Percentiles rank a stretch among this genome's conserved stretches.
These are phyloP conservation scores for Peniophora sp. DNA, from an alignment of 1,284 basidiomycete species.

Conservation along the genomic window DNA sequence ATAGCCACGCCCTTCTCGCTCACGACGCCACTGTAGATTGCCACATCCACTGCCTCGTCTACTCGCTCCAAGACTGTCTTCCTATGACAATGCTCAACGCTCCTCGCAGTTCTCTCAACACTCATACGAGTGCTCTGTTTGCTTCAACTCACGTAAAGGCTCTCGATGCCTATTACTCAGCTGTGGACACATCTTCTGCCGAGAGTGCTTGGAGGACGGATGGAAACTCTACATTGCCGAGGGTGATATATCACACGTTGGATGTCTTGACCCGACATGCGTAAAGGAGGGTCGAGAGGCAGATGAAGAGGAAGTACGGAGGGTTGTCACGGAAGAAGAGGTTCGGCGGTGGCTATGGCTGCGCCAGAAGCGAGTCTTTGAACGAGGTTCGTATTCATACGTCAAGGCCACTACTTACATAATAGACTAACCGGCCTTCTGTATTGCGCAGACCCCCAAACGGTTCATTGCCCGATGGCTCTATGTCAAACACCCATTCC, in stretches of 20 bases:
- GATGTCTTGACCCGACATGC: slow-evolving; percentile 68
- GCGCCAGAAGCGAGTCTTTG: slow-evolving; percentile 55
- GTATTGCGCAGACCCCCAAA: slow-evolving; percentile 66
- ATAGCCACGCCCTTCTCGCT: slow-evolving; percentile 5
- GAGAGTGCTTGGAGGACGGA: slow-evolving; percentile 61
- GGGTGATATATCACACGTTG: slow-evolving; percentile 60
- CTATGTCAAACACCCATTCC: slow-evolving; percentile 66
- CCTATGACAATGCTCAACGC: slow-evolving; percentile 38
- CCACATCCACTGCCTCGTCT: slow-evolving; percentile 46
- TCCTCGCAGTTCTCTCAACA: slow-evolving; percentile 47
- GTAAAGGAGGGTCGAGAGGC: slow-evolving; percentile 62
- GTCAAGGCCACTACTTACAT: neutral
- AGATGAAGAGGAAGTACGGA: slow-evolving; percentile 61
- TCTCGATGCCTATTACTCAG: slow-evolving; percentile 55
- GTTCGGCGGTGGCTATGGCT: slow-evolving; percentile 69
- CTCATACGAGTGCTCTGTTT: slow-evolving; percentile 63
- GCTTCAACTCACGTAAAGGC: slow-evolving; percentile 64
- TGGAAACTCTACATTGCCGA: slow-evolving; percentile 71
- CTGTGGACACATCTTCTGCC: slow-evolving; percentile 71
- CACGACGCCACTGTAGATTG: slow-evolving; percentile 30
- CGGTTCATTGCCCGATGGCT: slow-evolving; percentile 67
- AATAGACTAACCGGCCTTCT: no score
- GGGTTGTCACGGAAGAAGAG: slow-evolving; percentile 55
- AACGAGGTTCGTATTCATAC: slow-evolving; percentile 45
- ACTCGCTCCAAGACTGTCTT: slow-evolving; percentile 38